Evolutionary conservation across 2,329 filamentous ascomycete species (phyloP), one percentile per base, ranked within the genome.

Genomic region (Chaetomiaceae sp.): DNA sequence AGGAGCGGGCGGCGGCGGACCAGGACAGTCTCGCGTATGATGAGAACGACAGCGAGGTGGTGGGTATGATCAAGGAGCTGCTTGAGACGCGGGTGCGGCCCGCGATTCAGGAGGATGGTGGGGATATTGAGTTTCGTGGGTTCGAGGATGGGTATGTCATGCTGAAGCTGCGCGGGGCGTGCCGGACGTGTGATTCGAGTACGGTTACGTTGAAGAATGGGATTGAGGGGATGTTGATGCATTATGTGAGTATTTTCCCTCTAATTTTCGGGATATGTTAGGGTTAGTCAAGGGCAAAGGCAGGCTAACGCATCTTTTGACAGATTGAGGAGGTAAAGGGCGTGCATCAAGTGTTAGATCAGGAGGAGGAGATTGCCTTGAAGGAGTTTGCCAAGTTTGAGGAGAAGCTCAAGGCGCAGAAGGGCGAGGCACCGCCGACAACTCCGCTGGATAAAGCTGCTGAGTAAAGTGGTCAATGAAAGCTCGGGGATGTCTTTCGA

Each of bases 151-250:
- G 94, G 0, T 81, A 87, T 58, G 94, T 96, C n/a, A 69, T 83
- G 63, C 69, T 96, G 65, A 96, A 96, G 78, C 73, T 99, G 64
- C 80, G 92, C 45, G 94, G 94, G 15, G 94, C 94, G 19, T 99
- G 94, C 72, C 80, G 94, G 61, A 97, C 92, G 19, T 99, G 94
- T 70, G 94, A 97, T 70, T 95, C 89, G 42, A 96, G 91, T 69
- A 97, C 94, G 0, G 91, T 96, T 33, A 99, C 94, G 27, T 72
- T 99, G 61, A 96, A 95, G 78, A 97, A 95, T 69, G 94, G 94
- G 6, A 99, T 99, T 63, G 94, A 99, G 78, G 89, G 89, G 61
- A 97, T 99, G 94, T 71, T 97, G 69, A 96, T 96, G 89, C 89
- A 92, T 70, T 94, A 94, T 71, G 88, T 91, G 71, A 81, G 87